Evolutionary conservation across 768 basidiomycete species (phyloP).

Genomic region (Auricularia sp.): DNA sequence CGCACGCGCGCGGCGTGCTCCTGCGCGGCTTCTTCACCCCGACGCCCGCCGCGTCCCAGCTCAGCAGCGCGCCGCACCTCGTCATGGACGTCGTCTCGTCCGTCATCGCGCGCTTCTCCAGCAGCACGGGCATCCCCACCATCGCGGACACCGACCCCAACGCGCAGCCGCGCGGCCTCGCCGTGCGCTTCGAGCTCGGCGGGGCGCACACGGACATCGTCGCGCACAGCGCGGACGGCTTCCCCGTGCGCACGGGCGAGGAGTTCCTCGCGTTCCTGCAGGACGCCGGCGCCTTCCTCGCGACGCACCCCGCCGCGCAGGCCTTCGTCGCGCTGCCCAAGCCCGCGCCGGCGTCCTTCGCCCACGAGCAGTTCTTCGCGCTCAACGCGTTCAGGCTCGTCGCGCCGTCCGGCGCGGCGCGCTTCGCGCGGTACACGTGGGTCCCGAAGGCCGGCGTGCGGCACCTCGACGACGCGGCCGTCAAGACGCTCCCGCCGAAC

Average conservation of each 20-base stretch:
- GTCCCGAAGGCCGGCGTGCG: conserved; percentile 4
- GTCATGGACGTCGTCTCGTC: conserved; percentile 1
- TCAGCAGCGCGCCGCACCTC: conserved; percentile 11
- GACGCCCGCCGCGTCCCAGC: conserved; percentile 5
- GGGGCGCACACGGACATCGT: conserved; percentile 14
- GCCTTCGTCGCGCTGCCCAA: conserved; percentile 10
- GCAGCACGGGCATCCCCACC: conserved; percentile 9
- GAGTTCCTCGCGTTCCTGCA: conserved; percentile 10
- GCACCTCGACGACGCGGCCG: conserved; percentile 1
- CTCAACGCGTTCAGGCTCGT: conserved; percentile 13
- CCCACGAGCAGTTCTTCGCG: conserved; percentile 7
- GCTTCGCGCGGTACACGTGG: conserved; percentile 8
- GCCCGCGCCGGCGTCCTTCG: conserved; percentile 10
- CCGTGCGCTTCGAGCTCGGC: conserved; percentile 10
- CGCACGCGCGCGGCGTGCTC: conserved; percentile 11
- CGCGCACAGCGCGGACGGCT: conserved; percentile 10
- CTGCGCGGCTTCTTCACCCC: conserved; percentile 10
- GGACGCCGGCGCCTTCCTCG: conserved; percentile 5
- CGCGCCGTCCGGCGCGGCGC: conserved; percentile 3
- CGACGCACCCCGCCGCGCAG: conserved; percentile 6
- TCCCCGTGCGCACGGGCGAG: conserved; percentile 10
- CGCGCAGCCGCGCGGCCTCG: conserved; percentile 12
- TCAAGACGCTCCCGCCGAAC: not conserved
- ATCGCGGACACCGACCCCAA: conserved; percentile 14
- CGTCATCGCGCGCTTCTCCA: conserved; percentile 10